Evolutionary conservation across 2,329 filamentous ascomycete genomes (phyloP).

Genomic region (Hypoxylon sp.): DNA sequence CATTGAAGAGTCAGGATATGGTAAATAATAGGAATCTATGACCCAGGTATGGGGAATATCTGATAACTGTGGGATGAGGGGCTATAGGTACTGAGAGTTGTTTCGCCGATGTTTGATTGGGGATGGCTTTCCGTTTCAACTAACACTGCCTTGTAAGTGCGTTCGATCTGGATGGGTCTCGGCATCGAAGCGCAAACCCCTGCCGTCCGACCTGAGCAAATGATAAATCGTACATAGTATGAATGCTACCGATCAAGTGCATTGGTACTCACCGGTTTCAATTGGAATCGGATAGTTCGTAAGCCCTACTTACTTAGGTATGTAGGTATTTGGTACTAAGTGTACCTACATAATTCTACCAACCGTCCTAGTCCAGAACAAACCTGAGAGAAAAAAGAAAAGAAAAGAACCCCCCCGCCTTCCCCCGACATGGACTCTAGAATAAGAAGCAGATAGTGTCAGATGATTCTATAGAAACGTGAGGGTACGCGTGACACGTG

Average conservation of each 20-base stretch:
- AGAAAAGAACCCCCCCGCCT: constrained; percentile 11
- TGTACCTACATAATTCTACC: constrained; percentile 7
- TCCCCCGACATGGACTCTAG: neutral
- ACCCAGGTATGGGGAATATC: constrained; percentile 7
- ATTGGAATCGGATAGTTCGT: constrained; percentile 21
- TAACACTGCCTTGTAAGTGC: constrained; percentile 21
- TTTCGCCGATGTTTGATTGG: constrained; percentile 41
- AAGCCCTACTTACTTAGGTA: constrained; percentile 12
- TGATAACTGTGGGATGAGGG: constrained; percentile 10
- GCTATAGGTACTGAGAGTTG: constrained; percentile 17
- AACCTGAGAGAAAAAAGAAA: constrained; percentile 32
- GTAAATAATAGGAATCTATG: constrained; percentile 3
- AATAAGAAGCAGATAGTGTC: constrained; percentile 18
- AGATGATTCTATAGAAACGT: constrained; percentile 29
- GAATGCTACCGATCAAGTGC: constrained; percentile 20
- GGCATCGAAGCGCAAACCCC: constrained; percentile 29
- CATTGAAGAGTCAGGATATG: neutral
- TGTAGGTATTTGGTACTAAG: constrained; percentile 10
- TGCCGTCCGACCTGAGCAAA: constrained; percentile 30
- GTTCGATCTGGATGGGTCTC: constrained; percentile 27
- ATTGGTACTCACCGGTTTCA: constrained; percentile 25
- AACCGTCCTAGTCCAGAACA: constrained; percentile 20
- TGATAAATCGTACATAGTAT: constrained; percentile 16
- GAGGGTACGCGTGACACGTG: constrained; percentile 30
- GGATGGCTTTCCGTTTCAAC: constrained; percentile 40